Base-by-base conservation (phyloP, 2,329 filamentous ascomycete species). In the Epichloe hybrida region DNA sequence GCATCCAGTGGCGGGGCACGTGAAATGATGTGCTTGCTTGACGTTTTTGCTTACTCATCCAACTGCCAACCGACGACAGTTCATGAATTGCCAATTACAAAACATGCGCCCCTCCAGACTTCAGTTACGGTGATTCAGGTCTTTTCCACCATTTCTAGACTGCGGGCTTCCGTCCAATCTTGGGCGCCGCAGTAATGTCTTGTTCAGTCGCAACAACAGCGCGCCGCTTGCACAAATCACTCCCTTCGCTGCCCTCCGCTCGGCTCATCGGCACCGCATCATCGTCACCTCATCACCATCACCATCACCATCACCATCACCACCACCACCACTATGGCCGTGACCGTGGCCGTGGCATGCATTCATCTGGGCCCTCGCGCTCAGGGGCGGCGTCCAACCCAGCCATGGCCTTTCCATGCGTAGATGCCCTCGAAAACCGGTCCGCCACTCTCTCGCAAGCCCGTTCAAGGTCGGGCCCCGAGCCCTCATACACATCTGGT, bases 401-500 rank as follows among this genome's bases (percentile, higher is more conserved):
- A 3, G 84, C 88, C 57, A 85, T 95, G 75, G 82, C 86, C 0
- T 95, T 95, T 59, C 89, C 89, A 3, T 95, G 89, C 63, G 83
- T 95, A 44, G 89, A 95, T 62, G 88, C 85, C 3, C 74, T 90
- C 51, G 89, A 95, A 62, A 79, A 77, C 37, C 83, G 84, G 55
- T 88, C 91, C 0, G 85, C 85, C 5, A 84, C 74, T 9, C 81
- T 97, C 45, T 49, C 50, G 8, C 40, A 41, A 20, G 47, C 43
- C 11, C 72, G 73, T 51, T 86, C 84, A 38, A 73, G 84, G 46
- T 83, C 81, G 45, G 91, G 91, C 0, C 91, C 91, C 1, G 93
- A 98, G 63, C 93, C 93, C 0, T 88, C 88, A 1, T 98, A 98
- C 67, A 96, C 91, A 0, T 84, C 86, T 44, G 93, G 93, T 52